Conservation (phyloP, 2,329 filamentous ascomycete genomes). For the Paraphaeosphaeria sporulosa region DNA sequence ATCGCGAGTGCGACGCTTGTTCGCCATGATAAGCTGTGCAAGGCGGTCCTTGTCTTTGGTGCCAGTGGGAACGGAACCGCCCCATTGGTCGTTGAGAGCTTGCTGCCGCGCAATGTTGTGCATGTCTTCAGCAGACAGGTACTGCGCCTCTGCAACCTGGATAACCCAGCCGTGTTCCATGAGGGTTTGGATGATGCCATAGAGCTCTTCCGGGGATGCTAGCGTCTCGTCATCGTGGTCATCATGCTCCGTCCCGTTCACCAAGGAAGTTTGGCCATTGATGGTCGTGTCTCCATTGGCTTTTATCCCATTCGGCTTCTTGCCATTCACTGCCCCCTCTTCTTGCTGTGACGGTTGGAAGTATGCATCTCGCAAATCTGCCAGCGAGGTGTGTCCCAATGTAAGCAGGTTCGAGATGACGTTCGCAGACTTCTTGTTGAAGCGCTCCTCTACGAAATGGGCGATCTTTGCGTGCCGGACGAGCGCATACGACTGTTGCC, state of each 20-base stretch:
- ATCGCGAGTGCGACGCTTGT: slow-evolving; percentile 62
- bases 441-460: slow-evolving; percentile 74
- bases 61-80: slow-evolving; percentile 62
- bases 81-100: slow-evolving; percentile 63
- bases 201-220: slow-evolving; percentile 46
- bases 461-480: slow-evolving; percentile 83
- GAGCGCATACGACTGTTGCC: slow-evolving; percentile 80
- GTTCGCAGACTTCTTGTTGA: slow-evolving; percentile 76
- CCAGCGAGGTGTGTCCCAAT: slow-evolving; percentile 78
- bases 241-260: slow-evolving; percentile 5
- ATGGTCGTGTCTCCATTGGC: slow-evolving; percentile 23
- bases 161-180: slow-evolving; percentile 73
- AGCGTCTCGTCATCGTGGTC: slow-evolving; percentile 30
- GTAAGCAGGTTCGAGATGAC: slow-evolving; percentile 78
- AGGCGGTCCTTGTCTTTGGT: slow-evolving; percentile 72
- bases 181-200: slow-evolving; percentile 55
- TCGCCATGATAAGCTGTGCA: slow-evolving; percentile 62
- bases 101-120: slow-evolving; percentile 68
- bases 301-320: slow-evolving; percentile 30
- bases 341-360: slow-evolving; percentile 46
- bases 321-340: slow-evolving; percentile 36
- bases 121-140: slow-evolving; percentile 64
- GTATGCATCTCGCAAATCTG: slow-evolving; percentile 73
- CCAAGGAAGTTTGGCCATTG: neutral
- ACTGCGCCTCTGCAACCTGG: slow-evolving; percentile 61